Evolutionary conservation across 1,284 basidiomycete species (phyloP), one percentile per base, ranked within the genome.

Genomic region (Cutaneotrichosporon arboriforme): DNA sequence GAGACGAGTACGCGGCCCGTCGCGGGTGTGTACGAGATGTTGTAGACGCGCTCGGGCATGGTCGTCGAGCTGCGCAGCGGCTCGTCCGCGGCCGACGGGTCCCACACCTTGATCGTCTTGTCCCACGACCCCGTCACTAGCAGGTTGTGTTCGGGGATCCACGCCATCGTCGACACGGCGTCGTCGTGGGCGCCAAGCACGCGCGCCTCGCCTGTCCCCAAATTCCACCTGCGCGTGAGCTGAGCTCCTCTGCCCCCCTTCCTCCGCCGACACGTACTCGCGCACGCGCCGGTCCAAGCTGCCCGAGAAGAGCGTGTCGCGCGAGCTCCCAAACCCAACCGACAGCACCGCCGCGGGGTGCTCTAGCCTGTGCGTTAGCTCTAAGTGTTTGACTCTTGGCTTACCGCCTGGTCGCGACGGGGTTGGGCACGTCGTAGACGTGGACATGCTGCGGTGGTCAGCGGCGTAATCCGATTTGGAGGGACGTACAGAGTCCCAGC

Each of bases 111-210:
- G 22, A 96, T 63, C 0, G 88, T 86, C 52, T 84, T 83, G 70
- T 97, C 92, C 91, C 91, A 96, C 18, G 90, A 92, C 13, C 87
- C 89, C 0, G 89, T 86, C 45, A 94, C 81, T 35, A 96, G 77
- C 1, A 77, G 62, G 63, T 86, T 72, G 49, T 71, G 65, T 50
- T 77, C 70, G 0, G 68, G 60, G 53, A 69, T 73, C 69, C 71
- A 78, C 17, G 71, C 74, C 50, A 78, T 65, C 17, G 63, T 65
- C 35, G 69, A 67, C 21, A 78, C 69, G 1, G 75, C 65, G 43
- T 76, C 74, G 46, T 77, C 71, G 57, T 78, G 77, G 45, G 73
- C 75, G 15, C 74, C 76, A 20, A 78, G 61, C 3, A 78, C 70
- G 37, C 71, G 65, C 46, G 69, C 71, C 58, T 75, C 72, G 17